These are phyloP conservation scores for Yarrowia sp. DNA, from an alignment of 805 yeast species.

Conservation along the genomic window DNA sequence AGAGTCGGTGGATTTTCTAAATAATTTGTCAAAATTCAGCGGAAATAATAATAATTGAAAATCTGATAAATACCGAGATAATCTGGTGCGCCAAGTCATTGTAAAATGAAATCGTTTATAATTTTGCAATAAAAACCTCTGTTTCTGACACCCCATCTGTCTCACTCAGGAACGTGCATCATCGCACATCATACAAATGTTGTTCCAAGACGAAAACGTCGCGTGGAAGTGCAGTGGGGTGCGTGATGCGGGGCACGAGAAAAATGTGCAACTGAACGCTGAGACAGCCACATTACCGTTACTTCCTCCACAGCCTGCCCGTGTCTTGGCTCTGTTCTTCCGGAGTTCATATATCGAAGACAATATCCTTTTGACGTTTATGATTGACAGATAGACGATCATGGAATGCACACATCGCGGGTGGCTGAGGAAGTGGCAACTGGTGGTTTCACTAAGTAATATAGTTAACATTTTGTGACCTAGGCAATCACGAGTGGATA, in stretches of 20 bases:
- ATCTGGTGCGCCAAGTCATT: neutral
- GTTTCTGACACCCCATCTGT: neutral
- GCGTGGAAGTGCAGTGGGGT: slow-evolving; percentile 11
- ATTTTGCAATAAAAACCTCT: neutral
- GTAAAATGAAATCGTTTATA: no score
- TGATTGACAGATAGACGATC: neutral
- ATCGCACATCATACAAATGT: neutral
- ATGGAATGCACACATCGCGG: neutral
- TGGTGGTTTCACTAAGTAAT: no score
- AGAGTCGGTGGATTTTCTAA: neutral
- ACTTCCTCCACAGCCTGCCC: neutral
- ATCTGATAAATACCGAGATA: neutral
- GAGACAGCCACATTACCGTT: no score
- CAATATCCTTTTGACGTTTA: neutral
- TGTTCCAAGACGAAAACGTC: neutral
- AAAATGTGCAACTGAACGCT: neutral
- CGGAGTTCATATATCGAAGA: neutral
- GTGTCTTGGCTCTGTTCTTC: neutral
- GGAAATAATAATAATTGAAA: no score
- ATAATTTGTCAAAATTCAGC: neutral
- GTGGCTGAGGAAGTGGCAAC: no score
- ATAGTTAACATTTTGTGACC: no score
- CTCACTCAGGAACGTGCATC: slow-evolving; percentile 12
- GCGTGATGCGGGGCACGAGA: neutral
- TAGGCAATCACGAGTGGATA: no score